phyloP scores from a whole-genome alignment of 2,329 filamentous ascomycete species.

The Aspergillus phoenicis region DNA sequence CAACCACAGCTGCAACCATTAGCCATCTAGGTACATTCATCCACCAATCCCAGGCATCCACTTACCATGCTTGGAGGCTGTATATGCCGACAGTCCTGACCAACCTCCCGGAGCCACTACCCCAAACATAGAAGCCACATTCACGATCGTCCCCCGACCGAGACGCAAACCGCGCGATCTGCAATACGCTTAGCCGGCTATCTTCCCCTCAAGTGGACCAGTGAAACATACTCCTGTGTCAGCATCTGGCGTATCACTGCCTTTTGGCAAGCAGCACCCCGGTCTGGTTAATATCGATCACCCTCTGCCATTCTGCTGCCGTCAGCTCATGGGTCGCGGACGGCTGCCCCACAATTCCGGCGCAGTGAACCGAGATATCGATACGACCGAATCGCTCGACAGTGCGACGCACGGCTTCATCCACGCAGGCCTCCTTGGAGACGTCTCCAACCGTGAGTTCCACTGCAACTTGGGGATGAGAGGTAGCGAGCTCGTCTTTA shows the following conservation, averaged over 20 bases:
- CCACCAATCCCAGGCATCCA: background rate
- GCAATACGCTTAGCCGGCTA: background rate
- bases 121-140: conserved; percentile 30
- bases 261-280: conserved; percentile 58
- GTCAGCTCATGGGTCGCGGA: conserved; percentile 50
- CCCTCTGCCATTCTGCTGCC: conserved; percentile 53
- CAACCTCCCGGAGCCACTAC: conserved; percentile 18
- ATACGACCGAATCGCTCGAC: conserved; percentile 55
- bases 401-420: conserved; percentile 46
- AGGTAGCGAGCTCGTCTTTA: conserved; percentile 32
- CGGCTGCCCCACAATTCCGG: conserved; percentile 52
- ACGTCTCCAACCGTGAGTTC: conserved; percentile 52
- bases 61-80: conserved; percentile 30
- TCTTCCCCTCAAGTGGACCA: conserved; percentile 10
- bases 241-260: background rate
- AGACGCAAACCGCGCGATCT: background rate
- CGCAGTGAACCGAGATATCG: conserved; percentile 60
- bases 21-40: background rate
- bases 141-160: conserved; percentile 30
- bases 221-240: conserved; percentile 32
- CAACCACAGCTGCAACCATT: conserved; percentile 25
- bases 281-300: conserved; percentile 57
- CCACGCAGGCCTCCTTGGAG: conserved; percentile 46
- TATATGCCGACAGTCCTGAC: conserved; percentile 24
- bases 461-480: conserved; percentile 47